Percentiles rank a stretch among this genome's conserved stretches.
Evolutionary conservation across 208 protist genomes (phyloP).

Genomic region (Leishmania major): DNA sequence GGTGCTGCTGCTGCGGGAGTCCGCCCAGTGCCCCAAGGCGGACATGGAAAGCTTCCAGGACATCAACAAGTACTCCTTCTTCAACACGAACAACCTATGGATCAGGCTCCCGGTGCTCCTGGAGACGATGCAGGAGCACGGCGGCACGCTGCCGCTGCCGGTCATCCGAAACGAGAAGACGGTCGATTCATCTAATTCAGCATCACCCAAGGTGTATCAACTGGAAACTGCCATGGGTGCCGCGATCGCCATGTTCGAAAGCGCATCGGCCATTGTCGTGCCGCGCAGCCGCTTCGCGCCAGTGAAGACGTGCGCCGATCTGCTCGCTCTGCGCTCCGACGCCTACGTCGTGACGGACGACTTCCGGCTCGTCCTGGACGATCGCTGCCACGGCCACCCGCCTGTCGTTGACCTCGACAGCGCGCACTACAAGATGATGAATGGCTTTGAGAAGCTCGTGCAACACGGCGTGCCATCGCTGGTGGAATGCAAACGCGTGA

Average conservation of each 20-base stretch:
- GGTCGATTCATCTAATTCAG: conserved; percentile 71
- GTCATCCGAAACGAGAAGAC: conserved; percentile 90
- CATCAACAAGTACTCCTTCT: conserved; percentile 97
- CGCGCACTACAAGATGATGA: conserved; percentile 79
- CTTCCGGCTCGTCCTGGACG: conserved; percentile 56
- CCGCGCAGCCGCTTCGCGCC: conserved; percentile 97
- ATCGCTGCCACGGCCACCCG: conserved; percentile 52
- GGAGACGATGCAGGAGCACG: conserved; percentile 56
- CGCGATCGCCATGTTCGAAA: conserved; percentile 95
- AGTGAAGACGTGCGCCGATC: conserved; percentile 97
- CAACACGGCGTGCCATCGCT: conserved; percentile 70
- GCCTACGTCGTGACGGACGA: conserved; percentile 88
- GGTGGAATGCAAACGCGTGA: conserved; percentile 57
- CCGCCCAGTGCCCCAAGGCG: conserved; percentile 84
- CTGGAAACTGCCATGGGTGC: conserved; percentile 93
- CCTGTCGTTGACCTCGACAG: conserved; percentile 71
- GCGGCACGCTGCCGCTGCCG: conserved; percentile 70
- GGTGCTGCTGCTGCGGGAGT: conserved; percentile 87
- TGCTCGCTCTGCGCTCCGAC: conserved; percentile 97
- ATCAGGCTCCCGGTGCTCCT: conserved; percentile 92
- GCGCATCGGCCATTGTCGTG: conserved; percentile 90
- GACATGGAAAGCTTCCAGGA: conserved; percentile 96
- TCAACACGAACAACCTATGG: conserved; percentile 99
- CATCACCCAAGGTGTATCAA: conserved; percentile 79
- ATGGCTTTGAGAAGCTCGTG: conserved; percentile 63